Conservation (phyloP, 208 protist genomes). For the Acanthamoeba culbertsoni region DNA sequence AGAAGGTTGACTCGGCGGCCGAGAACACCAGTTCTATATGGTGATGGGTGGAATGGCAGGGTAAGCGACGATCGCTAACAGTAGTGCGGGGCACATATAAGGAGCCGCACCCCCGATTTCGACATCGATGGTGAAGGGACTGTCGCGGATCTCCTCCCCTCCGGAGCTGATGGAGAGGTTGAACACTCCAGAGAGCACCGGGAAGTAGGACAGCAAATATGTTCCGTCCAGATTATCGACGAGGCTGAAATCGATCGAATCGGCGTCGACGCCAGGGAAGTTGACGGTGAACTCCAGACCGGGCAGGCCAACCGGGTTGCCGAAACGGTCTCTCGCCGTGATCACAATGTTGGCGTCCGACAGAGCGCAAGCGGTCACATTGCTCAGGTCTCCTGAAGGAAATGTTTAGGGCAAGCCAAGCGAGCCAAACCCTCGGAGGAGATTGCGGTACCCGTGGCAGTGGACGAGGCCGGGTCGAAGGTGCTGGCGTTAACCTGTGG, state of each 20-base stretch:
- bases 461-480: background rate
- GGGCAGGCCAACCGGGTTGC: background rate
- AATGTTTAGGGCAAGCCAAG: background rate
- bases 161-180: background rate
- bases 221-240: slow-evolving; percentile 44
- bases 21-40: slow-evolving; percentile 14
- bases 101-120: background rate
- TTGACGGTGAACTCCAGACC: background rate
- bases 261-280: background rate
- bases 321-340: background rate
- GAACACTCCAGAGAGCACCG: background rate
- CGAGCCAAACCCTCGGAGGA: background rate
- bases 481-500: background rate
- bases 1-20: background rate
- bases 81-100: background rate
- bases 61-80: background rate
- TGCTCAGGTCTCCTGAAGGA: background rate
- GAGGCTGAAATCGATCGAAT: background rate
- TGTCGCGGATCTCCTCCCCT: background rate
- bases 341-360: background rate
- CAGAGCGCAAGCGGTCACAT: background rate
- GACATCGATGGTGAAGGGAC: slow-evolving; percentile 28
- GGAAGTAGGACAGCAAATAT: background rate
- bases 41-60: background rate
- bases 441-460: background rate